Percentiles rank a stretch among this genome's conserved stretches.
Evolutionary conservation across 352 stramenopile genomes (phyloP).

Genomic region (Phytophthora brassicae): DNA sequence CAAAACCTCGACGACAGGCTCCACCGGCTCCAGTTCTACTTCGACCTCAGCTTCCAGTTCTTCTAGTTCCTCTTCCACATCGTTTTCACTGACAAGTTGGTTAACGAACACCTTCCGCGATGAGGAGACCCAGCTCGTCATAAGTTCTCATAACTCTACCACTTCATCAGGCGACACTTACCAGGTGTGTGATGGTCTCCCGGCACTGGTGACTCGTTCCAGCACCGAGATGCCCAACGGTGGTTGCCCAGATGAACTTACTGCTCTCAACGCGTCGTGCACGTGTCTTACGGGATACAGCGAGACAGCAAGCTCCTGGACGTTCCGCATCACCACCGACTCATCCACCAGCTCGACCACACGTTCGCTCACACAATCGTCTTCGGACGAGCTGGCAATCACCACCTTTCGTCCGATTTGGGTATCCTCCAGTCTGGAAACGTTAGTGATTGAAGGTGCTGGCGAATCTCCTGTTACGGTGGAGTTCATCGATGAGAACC

Average conservation of each 20-base stretch:
- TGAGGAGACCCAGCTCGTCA: constrained; percentile 42
- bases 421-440: constrained; percentile 34
- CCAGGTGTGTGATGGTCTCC: constrained; percentile 33
- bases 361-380: constrained; percentile 25
- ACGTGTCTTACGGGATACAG: constrained; percentile 41
- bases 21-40: background rate
- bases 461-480: constrained; percentile 17
- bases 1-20: constrained; percentile 1
- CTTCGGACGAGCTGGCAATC: constrained; percentile 26
- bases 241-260: constrained; percentile 36
- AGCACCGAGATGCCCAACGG: constrained; percentile 32
- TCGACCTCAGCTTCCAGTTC: constrained; percentile 7
- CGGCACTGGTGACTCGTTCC: constrained; percentile 36
- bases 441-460: constrained; percentile 27
- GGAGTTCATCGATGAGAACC: constrained; percentile 34
- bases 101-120: constrained; percentile 33
- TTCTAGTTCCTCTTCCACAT: constrained; percentile 10
- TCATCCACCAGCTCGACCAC: constrained; percentile 8
- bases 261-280: constrained; percentile 40
- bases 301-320: constrained; percentile 25
- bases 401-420: constrained; percentile 34
- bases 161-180: background rate
- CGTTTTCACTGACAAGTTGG: constrained; percentile 26
- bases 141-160: constrained; percentile 11
- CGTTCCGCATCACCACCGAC: constrained; percentile 30